Conservation (phyloP, 148 eudicot genomes). For the Drosera capensis region DNA sequence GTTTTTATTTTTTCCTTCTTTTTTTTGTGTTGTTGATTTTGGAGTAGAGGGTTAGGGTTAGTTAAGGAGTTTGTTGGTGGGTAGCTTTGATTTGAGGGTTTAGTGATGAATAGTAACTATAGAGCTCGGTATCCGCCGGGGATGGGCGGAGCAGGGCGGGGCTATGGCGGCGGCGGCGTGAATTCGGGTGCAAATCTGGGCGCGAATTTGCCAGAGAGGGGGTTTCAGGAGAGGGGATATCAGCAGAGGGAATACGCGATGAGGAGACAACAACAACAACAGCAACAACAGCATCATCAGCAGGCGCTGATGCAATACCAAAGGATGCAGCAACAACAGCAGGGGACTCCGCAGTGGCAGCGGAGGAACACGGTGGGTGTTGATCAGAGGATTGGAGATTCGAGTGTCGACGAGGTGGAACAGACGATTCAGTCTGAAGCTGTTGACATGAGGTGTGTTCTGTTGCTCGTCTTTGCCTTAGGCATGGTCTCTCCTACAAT, state of each 20-base stretch:
- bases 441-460: slow-evolving; percentile 33
- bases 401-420: slow-evolving; percentile 44
- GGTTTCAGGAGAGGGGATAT: slow-evolving; percentile 9
- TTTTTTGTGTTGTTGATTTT: not conserved
- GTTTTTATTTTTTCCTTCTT: not conserved
- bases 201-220: slow-evolving; percentile 5
- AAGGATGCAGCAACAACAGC: slow-evolving; percentile 29
- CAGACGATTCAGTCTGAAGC: slow-evolving; percentile 73
- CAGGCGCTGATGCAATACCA: slow-evolving; percentile 69
- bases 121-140: slow-evolving; percentile 14
- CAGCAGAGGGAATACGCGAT: slow-evolving; percentile 9
- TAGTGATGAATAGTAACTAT: slow-evolving; percentile 6
- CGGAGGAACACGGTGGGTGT: not conserved
- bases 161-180: slow-evolving; percentile 8
- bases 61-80: not conserved
- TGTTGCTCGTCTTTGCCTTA: not conserved
- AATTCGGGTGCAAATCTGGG: slow-evolving; percentile 6
- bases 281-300: slow-evolving; percentile 30
- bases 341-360: slow-evolving; percentile 5
- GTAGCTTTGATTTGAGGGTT: slow-evolving; percentile 5
- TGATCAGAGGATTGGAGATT: slow-evolving; percentile 5
- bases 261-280: slow-evolving; percentile 9
- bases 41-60: slow-evolving; percentile 3
- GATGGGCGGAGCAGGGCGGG: slow-evolving; percentile 6
- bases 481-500: no score